A percentile compares a stretch with the other conserved stretches of the same genome.
Conservation (phyloP, 2,329 filamentous ascomycete genomes). For the Epichloe uncinata region DNA sequence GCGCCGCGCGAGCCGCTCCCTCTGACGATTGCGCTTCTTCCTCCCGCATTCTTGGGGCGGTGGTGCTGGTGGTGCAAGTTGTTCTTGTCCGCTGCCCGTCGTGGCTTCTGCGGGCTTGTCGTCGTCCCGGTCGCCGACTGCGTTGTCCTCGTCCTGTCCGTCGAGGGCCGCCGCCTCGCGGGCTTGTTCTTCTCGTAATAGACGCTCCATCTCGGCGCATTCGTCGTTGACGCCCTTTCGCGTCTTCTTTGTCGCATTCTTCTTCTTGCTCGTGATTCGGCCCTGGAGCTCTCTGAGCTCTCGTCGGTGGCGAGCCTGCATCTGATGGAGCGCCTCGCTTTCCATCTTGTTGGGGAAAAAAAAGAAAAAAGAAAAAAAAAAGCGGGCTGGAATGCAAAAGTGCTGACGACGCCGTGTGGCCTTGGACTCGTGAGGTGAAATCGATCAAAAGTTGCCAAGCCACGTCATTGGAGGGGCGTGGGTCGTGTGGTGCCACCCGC, state of each 20-base stretch:
- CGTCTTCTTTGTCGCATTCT: conserved; percentile 83
- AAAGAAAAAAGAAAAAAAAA: too few relatives aligned
- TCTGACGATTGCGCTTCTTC: conserved; percentile 73
- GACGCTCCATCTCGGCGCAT: conserved; percentile 56
- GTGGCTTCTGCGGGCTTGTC: conserved; percentile 6
- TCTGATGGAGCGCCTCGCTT: conserved; percentile 53
- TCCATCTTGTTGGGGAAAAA: conserved; percentile 13
- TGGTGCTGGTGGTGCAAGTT: too few relatives aligned
- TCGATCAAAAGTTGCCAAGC: too few relatives aligned
- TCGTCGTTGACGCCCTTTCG: conserved; percentile 63
- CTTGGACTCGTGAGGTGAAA: too few relatives aligned
- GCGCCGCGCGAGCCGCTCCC: conserved; percentile 77
- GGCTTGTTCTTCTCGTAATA: conserved; percentile 52
- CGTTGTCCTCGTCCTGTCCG: background rate
- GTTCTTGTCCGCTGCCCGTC: background rate
- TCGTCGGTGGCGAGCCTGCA: conserved; percentile 70
- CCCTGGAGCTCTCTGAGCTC: conserved; percentile 79
- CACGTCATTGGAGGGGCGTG: too few relatives aligned
- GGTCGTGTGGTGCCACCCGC: too few relatives aligned
- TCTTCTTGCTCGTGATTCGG: conserved; percentile 88
- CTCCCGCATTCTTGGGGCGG: conserved; percentile 27
- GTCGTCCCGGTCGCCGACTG: background rate
- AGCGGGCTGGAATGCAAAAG: too few relatives aligned
- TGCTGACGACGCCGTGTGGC: too few relatives aligned
- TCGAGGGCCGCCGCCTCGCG: conserved; percentile 38